Conservation (phyloP, 2,329 filamentous ascomycete genomes). For the Exophiala alcalophila region DNA sequence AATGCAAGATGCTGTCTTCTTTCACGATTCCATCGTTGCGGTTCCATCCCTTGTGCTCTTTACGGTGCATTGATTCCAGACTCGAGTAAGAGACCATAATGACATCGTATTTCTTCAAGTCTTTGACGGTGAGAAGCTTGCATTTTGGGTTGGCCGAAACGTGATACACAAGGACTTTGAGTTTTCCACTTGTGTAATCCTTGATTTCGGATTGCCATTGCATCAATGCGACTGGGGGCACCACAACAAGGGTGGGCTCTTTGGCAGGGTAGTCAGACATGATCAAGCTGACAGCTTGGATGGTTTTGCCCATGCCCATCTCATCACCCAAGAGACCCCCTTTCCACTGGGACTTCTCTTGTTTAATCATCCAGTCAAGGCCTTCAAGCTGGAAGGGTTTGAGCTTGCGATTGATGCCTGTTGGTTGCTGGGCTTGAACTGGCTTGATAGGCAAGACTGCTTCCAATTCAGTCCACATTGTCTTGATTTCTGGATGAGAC, state of each 20-base stretch:
- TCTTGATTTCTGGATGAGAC: conserved; percentile 72
- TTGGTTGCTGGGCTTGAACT: conserved; percentile 66
- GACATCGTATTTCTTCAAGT: conserved; percentile 80
- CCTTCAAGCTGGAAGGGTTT: conserved; percentile 95
- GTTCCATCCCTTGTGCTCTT: conserved; percentile 85
- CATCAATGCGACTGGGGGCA: conserved; percentile 91
- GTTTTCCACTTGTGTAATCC: conserved; percentile 76
- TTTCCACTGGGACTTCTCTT: conserved; percentile 81
- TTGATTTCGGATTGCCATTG: conserved; percentile 86
- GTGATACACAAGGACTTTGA: conserved; percentile 90
- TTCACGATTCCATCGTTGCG: conserved; percentile 78
- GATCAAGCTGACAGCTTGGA: conserved; percentile 93
- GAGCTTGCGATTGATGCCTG: conserved; percentile 73
- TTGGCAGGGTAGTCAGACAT: conserved; percentile 94
- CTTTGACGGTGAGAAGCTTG: conserved; percentile 70
- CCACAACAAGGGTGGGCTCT: conserved; percentile 78
- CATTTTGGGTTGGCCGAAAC: conserved; percentile 73
- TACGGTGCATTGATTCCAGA: conserved; percentile 86
- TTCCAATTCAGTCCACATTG: conserved; percentile 80
- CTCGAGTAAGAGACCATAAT: conserved; percentile 88
- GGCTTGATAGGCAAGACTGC: conserved; percentile 64
- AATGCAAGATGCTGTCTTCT: conserved; percentile 74
- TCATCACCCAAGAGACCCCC: conserved; percentile 93
- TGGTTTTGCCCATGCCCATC: conserved; percentile 98
- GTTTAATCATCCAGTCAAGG: conserved; percentile 87